Evolutionary conservation across 805 yeast species (phyloP), one percentile per base, ranked within the genome.

Genomic region (Saccharomyces eubayanus): DNA sequence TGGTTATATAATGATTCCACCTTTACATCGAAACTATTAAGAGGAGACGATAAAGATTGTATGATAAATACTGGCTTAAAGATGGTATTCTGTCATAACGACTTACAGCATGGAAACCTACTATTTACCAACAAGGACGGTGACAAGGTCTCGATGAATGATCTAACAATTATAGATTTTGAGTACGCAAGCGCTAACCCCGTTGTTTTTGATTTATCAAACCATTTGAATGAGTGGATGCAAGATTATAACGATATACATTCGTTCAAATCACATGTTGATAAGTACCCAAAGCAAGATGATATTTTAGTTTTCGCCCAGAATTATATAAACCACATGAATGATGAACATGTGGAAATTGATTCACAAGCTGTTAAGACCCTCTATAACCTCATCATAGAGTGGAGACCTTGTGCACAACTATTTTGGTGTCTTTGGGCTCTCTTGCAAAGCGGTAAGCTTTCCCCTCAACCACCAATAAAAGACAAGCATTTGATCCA

Each of bases 141-240:
- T 77, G 77, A 62, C 87, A 83, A 67, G 73, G 79, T n/a, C 24
- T 36, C 43, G 20, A 21, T 36, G 11, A 21, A 16, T 52, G 83
- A 82, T 63, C 75, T 91, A 54, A 94, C 86, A 20, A 97, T 92
- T 9, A 92, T 91, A 65, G 98, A 91, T 68, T 91, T 90, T 68
- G 98, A 91, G 72, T 91, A 90, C 69, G 82, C 95, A 0, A 96
- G 96, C 0, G 82, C 92, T 12, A 90, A 90, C 64, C 72, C 82
- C 48, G 86, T 94, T 1, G 94, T 91, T 1, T 87, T 76, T 66
- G 98, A 91, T 67, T 80, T 91, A 52, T 89, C 89, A 12, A 90
- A 91, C 70, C 97, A 90, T 71, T 87, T 92, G 61, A 79, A 86
- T 56, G 98, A 91, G 72, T 91, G 97, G 96, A 91, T 90, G 97